Percentiles rank a stretch among this genome's conserved stretches.
These are phyloP conservation scores for Mucor plumbeus DNA, from an alignment of 371 early-diverging fungal species.

Conservation along the genomic window DNA sequence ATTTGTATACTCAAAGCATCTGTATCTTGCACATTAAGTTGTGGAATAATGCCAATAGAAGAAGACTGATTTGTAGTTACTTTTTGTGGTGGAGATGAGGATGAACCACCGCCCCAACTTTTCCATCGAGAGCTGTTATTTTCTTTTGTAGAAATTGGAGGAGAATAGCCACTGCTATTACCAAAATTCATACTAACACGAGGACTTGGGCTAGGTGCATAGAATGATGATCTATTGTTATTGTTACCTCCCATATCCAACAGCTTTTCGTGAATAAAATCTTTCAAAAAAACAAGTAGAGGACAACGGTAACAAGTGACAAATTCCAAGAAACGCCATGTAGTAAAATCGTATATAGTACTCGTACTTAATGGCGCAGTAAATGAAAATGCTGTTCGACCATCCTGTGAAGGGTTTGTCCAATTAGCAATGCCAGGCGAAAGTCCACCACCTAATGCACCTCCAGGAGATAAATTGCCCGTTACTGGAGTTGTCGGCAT, in stretches of 20 bases:
- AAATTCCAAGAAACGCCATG: slow-evolving; percentile 66
- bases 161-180: not conserved
- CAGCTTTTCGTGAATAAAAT: slow-evolving; percentile 56
- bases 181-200: slow-evolving; percentile 16
- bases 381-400: slow-evolving; percentile 15
- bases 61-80: not conserved
- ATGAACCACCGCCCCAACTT: slow-evolving; percentile 35
- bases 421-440: slow-evolving; percentile 19
- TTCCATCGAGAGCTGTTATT: slow-evolving; percentile 25
- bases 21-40: slow-evolving; percentile 15
- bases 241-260: slow-evolving; percentile 23
- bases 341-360: slow-evolving; percentile 53
- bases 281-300: slow-evolving; percentile 52
- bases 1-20: slow-evolving; percentile 1
- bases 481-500: slow-evolving; percentile 3
- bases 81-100: not conserved
- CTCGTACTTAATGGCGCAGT: slow-evolving; percentile 17
- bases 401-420: slow-evolving; percentile 9
- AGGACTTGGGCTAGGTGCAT: slow-evolving; percentile 21
- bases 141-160: not conserved
- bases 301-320: slow-evolving; percentile 55
- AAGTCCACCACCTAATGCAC: slow-evolving; percentile 2
- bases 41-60: slow-evolving; percentile 12
- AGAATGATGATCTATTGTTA: slow-evolving; percentile 12
- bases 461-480: slow-evolving; percentile 24